Percentiles rank a stretch among this genome's conserved stretches.
phyloP scores from a whole-genome alignment of 345 rosid species.

The Raphanus sativus region DNA sequence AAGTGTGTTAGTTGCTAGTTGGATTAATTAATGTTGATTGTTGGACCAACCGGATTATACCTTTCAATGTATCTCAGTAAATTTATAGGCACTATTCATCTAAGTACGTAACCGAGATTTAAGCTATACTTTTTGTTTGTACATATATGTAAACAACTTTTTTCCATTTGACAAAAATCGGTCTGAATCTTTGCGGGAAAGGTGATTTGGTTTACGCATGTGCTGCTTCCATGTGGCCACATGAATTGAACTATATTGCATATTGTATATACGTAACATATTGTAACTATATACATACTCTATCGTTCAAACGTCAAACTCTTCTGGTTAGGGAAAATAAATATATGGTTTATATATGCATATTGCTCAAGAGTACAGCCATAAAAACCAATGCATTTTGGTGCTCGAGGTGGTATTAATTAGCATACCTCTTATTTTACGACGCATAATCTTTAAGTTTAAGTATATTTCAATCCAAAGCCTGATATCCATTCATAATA shows the following conservation, averaged over 20 bases:
- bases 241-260: constrained; percentile 32
- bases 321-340: neutral
- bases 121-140: neutral
- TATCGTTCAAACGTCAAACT: constrained; percentile 5
- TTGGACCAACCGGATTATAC: constrained; percentile 37
- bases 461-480: neutral
- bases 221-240: constrained; percentile 43
- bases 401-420: constrained; percentile 35
- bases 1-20: constrained; percentile 39
- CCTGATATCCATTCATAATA: neutral
- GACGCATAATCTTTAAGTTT: neutral
- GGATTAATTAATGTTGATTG: constrained; percentile 35
- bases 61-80: constrained; percentile 23
- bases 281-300: neutral
- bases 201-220: constrained; percentile 26
- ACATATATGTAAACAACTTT: constrained; percentile 3
- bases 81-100: constrained; percentile 21
- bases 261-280: constrained; percentile 1
- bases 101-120: constrained; percentile 4
- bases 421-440: neutral
- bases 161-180: constrained; percentile 22
- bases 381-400: constrained; percentile 18
- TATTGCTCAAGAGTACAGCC: neutral
- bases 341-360: constrained; percentile 3
- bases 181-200: constrained; percentile 19